phyloP scores from a whole-genome alignment of 2,329 filamentous ascomycete species.

The Sclerotinia subarctica region DNA sequence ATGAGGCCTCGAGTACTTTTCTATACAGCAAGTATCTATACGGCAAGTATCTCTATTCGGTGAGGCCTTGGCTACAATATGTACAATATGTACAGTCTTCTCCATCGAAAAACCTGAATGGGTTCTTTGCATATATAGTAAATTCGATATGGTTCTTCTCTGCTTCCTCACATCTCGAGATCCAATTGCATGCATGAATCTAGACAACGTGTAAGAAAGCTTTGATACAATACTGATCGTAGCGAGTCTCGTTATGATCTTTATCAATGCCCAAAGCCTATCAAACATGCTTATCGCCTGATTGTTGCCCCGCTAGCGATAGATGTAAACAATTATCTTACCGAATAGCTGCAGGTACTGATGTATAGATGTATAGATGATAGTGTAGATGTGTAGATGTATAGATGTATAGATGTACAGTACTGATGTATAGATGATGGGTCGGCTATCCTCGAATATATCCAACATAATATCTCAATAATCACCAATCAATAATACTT shows the following conservation, averaged over 20 bases:
- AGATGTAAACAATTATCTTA: neutral
- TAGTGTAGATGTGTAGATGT: neutral
- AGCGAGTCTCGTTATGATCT: neutral
- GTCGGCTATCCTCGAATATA: too few relatives aligned
- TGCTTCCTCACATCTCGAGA: neutral
- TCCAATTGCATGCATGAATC: neutral
- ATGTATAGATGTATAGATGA: neutral
- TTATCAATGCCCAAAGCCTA: neutral
- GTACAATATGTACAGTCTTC: neutral
- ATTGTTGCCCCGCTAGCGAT: slow-evolving; percentile 9
- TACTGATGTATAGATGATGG: neutral
- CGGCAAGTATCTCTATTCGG: slow-evolving; percentile 11
- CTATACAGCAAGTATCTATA: too few relatives aligned
- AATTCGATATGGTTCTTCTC: neutral
- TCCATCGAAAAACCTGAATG: neutral
- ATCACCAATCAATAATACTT: neutral
- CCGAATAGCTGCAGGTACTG: slow-evolving; percentile 5
- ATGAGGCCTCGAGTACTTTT: too few relatives aligned
- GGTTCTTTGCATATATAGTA: neutral
- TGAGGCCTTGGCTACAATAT: slow-evolving; percentile 5
- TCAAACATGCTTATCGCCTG: neutral
- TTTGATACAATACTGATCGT: neutral
- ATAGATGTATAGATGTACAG: neutral
- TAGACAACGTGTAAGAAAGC: neutral
- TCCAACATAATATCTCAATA: too few relatives aligned